phyloP scores from a whole-genome alignment of 1,284 basidiomycete genomes.

The Leccinum fallax region DNA sequence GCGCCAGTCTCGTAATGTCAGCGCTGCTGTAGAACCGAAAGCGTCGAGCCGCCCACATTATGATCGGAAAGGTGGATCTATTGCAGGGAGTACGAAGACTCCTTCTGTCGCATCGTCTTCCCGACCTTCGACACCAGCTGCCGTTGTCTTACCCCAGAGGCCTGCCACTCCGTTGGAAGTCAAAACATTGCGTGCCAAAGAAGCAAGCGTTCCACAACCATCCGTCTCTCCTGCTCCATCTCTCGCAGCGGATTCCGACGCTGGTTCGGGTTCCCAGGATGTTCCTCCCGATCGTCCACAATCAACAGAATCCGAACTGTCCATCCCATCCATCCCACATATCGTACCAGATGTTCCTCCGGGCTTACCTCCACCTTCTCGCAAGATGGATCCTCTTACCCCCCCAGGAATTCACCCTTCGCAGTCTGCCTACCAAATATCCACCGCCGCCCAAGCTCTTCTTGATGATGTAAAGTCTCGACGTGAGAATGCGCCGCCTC shows the following conservation, averaged over 20 bases:
- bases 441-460: conserved; percentile 79
- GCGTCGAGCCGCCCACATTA: conserved; percentile 33
- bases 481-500: conserved; percentile 57
- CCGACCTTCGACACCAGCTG: conserved; percentile 62
- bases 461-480: conserved; percentile 82
- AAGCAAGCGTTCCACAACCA: conserved; percentile 39
- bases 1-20: conserved; percentile 43
- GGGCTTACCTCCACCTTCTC: conserved; percentile 57
- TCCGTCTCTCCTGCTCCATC: conserved; percentile 55
- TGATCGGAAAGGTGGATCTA: conserved; percentile 42
- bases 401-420: conserved; percentile 58
- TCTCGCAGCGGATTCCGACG: conserved; percentile 43
- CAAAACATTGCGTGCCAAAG: conserved; percentile 46
- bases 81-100: conserved; percentile 41
- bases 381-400: conserved; percentile 52
- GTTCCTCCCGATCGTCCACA: conserved; percentile 47
- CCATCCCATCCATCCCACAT: conserved; percentile 46
- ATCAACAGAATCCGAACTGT: conserved; percentile 45
- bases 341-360: conserved; percentile 55
- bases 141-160: conserved; percentile 40
- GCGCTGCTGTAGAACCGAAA: conserved; percentile 40
- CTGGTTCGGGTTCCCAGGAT: conserved; percentile 41
- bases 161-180: conserved; percentile 50
- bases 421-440: conserved; percentile 82
- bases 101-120: conserved; percentile 60